Percentiles rank a stretch among this genome's conserved stretches.
Evolutionary conservation across 2,329 filamentous ascomycete species (phyloP).

Genomic region (Phialocephala sp.): DNA sequence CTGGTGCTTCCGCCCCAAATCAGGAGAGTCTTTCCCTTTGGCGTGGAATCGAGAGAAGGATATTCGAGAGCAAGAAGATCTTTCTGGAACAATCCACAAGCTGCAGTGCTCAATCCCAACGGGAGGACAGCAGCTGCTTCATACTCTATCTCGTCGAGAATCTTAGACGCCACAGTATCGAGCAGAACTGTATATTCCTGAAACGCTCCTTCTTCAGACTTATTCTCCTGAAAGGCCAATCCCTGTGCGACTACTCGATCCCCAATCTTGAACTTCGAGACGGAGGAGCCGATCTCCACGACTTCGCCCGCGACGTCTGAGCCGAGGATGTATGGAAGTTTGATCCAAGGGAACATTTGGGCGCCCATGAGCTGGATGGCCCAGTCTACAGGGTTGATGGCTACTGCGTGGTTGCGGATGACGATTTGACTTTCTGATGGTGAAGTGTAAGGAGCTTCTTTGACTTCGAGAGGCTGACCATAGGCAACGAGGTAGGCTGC

Average conservation of each 20-base stretch:
- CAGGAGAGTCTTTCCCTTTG: conserved; percentile 46
- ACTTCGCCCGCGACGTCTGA: conserved; percentile 62
- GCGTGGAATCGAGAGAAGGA: conserved; percentile 35
- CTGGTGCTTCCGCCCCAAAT: conserved; percentile 36
- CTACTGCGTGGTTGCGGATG: conserved; percentile 47
- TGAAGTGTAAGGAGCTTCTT: conserved; percentile 45
- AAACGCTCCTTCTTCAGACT: conserved; percentile 38
- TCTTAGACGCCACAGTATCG: conserved; percentile 28
- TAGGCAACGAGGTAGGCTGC: conserved; percentile 33
- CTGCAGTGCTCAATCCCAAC: conserved; percentile 41
- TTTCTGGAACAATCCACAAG: conserved; percentile 41
- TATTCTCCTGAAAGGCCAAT: conserved; percentile 42
- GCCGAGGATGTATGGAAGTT: conserved; percentile 48
- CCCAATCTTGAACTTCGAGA: conserved; percentile 53
- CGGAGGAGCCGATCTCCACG: conserved; percentile 52
- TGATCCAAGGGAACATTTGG: conserved; percentile 21
- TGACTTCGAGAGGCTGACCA: conserved; percentile 43
- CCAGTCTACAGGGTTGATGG: conserved; percentile 50
- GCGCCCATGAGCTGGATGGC: conserved; percentile 21
- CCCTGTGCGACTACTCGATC: conserved; percentile 53
- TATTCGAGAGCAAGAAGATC: conserved; percentile 33
- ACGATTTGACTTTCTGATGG: conserved; percentile 47
- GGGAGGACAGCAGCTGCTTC: conserved; percentile 43
- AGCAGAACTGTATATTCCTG: conserved; percentile 40
- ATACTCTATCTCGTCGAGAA: conserved; percentile 41